phyloP scores from a whole-genome alignment of 148 eudicot genomes.

The Tetragonia tetragonoides region DNA sequence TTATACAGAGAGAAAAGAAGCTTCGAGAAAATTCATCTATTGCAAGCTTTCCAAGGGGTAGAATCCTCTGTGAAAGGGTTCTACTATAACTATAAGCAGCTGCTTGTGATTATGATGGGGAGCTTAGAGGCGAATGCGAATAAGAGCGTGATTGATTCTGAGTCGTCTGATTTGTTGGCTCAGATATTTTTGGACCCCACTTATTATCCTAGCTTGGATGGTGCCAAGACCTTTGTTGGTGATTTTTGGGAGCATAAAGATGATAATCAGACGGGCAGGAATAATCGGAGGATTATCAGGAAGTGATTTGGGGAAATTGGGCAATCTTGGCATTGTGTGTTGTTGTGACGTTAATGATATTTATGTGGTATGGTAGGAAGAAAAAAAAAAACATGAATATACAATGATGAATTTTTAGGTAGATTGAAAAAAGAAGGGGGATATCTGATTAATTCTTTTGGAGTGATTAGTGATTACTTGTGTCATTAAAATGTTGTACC shows the following conservation, averaged over 20 bases:
- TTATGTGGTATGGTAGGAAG: too few species aligned
- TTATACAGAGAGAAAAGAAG: slow-evolving; percentile 45
- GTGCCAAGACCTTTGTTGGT: slow-evolving; percentile 80
- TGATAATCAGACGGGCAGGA: slow-evolving; percentile 11
- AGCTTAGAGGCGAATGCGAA: slow-evolving; percentile 65
- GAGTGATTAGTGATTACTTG: not conserved
- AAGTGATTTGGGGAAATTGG: too few species aligned
- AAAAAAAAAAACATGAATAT: too few species aligned
- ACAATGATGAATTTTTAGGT: too few species aligned
- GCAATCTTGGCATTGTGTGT: not conserved
- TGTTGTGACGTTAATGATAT: too few species aligned
- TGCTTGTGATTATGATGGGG: slow-evolving; percentile 60
- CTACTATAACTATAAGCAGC: slow-evolving; percentile 60
- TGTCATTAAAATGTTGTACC: slow-evolving; percentile 9
- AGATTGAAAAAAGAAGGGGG: not conserved
- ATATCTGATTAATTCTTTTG: not conserved
- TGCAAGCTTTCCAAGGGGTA: slow-evolving; percentile 72
- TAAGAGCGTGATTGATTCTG: slow-evolving; percentile 20
- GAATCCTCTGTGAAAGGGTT: slow-evolving; percentile 69
- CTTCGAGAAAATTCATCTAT: slow-evolving; percentile 52
- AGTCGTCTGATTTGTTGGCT: slow-evolving; percentile 45
- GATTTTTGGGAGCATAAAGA: slow-evolving; percentile 58
- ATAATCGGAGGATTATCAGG: not conserved
- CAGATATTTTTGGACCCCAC: slow-evolving; percentile 71
- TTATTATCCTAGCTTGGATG: slow-evolving; percentile 85